Percentiles rank a stretch among this genome's conserved stretches.
These are phyloP conservation scores for Ustilago tritici DNA, from an alignment of 1,284 basidiomycete species.

Conservation along the genomic window DNA sequence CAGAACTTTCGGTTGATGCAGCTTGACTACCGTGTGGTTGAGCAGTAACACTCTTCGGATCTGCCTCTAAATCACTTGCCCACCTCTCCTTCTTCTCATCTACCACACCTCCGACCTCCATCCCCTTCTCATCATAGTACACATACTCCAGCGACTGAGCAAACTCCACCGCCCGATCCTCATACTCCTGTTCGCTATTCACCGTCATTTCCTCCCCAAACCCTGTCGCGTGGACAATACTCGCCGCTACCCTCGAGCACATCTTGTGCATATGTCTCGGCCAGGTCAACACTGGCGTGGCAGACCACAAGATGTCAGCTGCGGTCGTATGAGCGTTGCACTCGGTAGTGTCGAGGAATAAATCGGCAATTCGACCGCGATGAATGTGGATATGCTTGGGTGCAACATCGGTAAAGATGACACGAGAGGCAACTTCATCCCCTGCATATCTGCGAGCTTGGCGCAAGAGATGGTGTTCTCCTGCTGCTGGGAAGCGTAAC, in stretches of 20 bases:
- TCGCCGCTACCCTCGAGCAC: constrained; percentile 76
- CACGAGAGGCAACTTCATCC: constrained; percentile 73
- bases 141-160: constrained; percentile 71
- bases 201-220: constrained; percentile 75
- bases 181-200: constrained; percentile 73
- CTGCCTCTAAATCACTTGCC: constrained; percentile 42
- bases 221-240: constrained; percentile 75
- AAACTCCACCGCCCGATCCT: constrained; percentile 74
- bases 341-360: constrained; percentile 78
- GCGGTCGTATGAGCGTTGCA: constrained; percentile 78
- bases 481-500: constrained; percentile 75
- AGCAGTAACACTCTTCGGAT: constrained; percentile 41
- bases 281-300: constrained; percentile 76
- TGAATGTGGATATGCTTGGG: constrained; percentile 75
- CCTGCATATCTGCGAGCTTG: constrained; percentile 74
- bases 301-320: constrained; percentile 76
- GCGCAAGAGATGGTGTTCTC: constrained; percentile 74
- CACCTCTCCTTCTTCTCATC: constrained; percentile 17
- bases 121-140: constrained; percentile 42
- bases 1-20: not conserved
- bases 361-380: constrained; percentile 74
- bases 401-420: constrained; percentile 76
- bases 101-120: constrained; percentile 13
- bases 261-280: constrained; percentile 76
- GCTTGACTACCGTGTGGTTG: constrained; percentile 30